phyloP scores from a whole-genome alignment of 306 rosid genomes.

The Heteromeles arbutifolia region DNA sequence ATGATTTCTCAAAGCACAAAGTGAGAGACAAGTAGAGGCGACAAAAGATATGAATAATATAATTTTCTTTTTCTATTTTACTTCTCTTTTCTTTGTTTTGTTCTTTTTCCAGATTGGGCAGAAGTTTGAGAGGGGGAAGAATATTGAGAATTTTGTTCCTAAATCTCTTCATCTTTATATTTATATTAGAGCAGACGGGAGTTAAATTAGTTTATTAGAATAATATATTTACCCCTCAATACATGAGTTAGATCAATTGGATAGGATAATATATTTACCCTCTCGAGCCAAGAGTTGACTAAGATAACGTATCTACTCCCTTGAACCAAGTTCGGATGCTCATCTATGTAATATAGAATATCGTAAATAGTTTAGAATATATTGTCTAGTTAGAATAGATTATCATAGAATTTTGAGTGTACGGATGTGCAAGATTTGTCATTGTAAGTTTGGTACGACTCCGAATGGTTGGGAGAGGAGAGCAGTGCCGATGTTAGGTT shows the following conservation, averaged over 20 bases:
- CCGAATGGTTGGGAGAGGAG: background rate
- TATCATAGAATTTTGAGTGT: background rate
- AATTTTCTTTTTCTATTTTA: background rate
- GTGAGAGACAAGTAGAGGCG: background rate
- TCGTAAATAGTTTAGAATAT: too few relatives aligned
- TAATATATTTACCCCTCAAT: too few relatives aligned
- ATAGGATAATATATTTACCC: too few relatives aligned
- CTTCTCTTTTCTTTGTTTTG: background rate
- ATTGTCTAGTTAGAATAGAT: too few relatives aligned
- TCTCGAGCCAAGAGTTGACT: too few relatives aligned
- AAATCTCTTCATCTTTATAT: background rate
- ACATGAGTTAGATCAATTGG: background rate
- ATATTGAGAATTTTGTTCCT: background rate
- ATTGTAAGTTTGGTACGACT: conserved; percentile 38
- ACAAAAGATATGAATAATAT: background rate
- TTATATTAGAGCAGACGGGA: background rate
- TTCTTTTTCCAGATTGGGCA: background rate
- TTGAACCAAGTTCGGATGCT: too few relatives aligned
- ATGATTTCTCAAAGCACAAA: conserved; percentile 12
- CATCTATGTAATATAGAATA: too few relatives aligned
- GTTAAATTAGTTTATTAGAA: background rate
- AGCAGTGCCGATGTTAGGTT: conserved; percentile 40
- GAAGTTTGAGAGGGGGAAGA: background rate
- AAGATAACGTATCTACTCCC: too few relatives aligned
- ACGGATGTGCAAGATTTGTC: conserved; percentile 16